phyloP scores from a whole-genome alignment of 1,139 yeast species.

The Eremothecium coryli region DNA sequence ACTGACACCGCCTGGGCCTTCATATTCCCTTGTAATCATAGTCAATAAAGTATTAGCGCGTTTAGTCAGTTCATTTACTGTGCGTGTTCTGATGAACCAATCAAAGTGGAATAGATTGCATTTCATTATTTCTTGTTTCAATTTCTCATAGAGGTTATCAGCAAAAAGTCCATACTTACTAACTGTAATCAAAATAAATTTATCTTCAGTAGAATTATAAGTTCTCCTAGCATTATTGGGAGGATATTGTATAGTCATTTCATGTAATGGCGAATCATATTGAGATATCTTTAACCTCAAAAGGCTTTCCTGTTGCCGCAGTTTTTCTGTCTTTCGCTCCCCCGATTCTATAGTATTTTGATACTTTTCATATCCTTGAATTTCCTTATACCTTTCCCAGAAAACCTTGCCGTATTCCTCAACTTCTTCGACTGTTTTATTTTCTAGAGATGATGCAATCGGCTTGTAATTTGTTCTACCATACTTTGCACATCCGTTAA shows the following conservation, averaged over 20 bases:
- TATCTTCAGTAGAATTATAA: slow-evolving; percentile 78
- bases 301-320: slow-evolving; percentile 56
- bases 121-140: slow-evolving; percentile 63
- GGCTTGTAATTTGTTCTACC: slow-evolving; percentile 58
- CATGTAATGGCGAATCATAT: slow-evolving; percentile 63
- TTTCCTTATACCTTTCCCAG: slow-evolving; percentile 62
- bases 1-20: slow-evolving; percentile 43
- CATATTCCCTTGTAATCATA: slow-evolving; percentile 72
- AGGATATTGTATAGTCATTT: slow-evolving; percentile 70
- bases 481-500: slow-evolving; percentile 70
- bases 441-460: slow-evolving; percentile 59
- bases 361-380: slow-evolving; percentile 83
- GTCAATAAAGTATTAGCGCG: slow-evolving; percentile 71
- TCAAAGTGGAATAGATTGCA: slow-evolving; percentile 79
- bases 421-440: slow-evolving; percentile 63
- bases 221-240: slow-evolving; percentile 86
- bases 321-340: slow-evolving; percentile 64
- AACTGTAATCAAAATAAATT: slow-evolving; percentile 65
- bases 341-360: slow-evolving; percentile 80
- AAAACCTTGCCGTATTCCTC: slow-evolving; percentile 58
- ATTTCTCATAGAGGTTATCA: slow-evolving; percentile 61
- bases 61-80: slow-evolving; percentile 75
- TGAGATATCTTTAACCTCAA: slow-evolving; percentile 55
- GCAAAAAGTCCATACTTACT: slow-evolving; percentile 68
- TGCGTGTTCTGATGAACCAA: slow-evolving; percentile 80